phyloP scores from a whole-genome alignment of 306 rosid genomes.

The Cucurbita maxima region DNA sequence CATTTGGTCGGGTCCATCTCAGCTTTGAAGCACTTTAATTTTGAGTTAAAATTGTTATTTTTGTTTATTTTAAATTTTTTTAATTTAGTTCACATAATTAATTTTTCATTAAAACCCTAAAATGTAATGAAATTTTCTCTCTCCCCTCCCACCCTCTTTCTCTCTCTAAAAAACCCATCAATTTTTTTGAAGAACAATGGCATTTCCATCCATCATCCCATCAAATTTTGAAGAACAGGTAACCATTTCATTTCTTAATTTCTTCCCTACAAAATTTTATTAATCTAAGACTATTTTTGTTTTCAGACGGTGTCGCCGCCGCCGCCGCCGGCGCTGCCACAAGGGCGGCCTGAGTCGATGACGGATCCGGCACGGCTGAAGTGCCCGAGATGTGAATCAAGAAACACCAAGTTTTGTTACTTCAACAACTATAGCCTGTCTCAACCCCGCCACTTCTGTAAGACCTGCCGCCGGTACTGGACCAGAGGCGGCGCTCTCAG shows the following conservation, averaged over 20 bases:
- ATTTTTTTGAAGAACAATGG: slow-evolving; percentile 58
- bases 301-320: slow-evolving; percentile 32
- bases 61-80: background rate
- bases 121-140: slow-evolving; percentile 32
- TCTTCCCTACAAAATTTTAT: background rate
- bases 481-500: slow-evolving; percentile 67
- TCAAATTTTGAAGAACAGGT: slow-evolving; percentile 47
- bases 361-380: slow-evolving; percentile 67
- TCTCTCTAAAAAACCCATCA: slow-evolving; percentile 17
- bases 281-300: background rate
- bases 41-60: background rate
- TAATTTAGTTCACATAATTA: background rate
- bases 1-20: slow-evolving; percentile 1
- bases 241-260: slow-evolving; percentile 29
- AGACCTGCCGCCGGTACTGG: slow-evolving; percentile 87
- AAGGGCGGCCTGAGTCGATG: slow-evolving; percentile 59
- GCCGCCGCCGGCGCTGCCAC: slow-evolving; percentile 4
- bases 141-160: slow-evolving; percentile 9
- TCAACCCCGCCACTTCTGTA: slow-evolving; percentile 95
- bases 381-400: slow-evolving; percentile 81
- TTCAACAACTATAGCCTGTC: slow-evolving; percentile 88
- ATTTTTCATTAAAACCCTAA: slow-evolving; percentile 38
- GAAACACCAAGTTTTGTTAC: slow-evolving; percentile 91
- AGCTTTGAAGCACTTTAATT: background rate
- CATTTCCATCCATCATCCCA: slow-evolving; percentile 72